These are phyloP conservation scores for Trichoderma sp. DNA, from an alignment of 2,329 filamentous ascomycete genomes.

Conservation along the genomic window DNA sequence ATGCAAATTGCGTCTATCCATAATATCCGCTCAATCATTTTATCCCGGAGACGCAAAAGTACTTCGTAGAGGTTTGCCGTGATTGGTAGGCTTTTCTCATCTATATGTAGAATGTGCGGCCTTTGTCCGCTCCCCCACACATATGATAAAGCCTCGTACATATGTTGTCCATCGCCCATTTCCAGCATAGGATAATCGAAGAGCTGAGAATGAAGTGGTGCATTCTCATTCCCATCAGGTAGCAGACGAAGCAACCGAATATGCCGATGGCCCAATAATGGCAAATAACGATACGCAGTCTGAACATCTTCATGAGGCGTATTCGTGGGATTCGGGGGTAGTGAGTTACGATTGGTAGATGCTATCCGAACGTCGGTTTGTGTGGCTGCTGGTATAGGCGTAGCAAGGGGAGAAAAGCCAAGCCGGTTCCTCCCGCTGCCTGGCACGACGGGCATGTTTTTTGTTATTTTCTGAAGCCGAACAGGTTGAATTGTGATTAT, in stretches of 20 bases:
- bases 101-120: not conserved
- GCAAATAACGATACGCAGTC: not conserved
- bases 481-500: not conserved
- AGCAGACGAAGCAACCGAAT: conserved; percentile 8
- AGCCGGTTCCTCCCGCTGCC: not conserved
- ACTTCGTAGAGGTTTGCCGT: conserved; percentile 11
- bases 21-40: conserved; percentile 6
- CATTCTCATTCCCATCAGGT: not conserved
- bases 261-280: not conserved
- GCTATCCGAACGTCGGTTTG: not conserved
- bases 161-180: not conserved
- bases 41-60: not conserved
- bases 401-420: not conserved
- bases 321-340: not conserved
- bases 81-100: not conserved
- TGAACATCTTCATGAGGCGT: not conserved
- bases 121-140: conserved; percentile 1
- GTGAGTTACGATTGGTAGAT: not conserved
- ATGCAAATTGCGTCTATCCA: conserved; percentile 20
- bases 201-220: not conserved
- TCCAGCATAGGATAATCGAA: conserved; percentile 5
- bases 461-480: not conserved
- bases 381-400: not conserved
- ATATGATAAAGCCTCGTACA: conserved; percentile 16
- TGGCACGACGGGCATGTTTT: not conserved